Evolutionary conservation across 371 early-diverging fungal genomes (phyloP).

Genomic region (Synchytrium microbalum): DNA sequence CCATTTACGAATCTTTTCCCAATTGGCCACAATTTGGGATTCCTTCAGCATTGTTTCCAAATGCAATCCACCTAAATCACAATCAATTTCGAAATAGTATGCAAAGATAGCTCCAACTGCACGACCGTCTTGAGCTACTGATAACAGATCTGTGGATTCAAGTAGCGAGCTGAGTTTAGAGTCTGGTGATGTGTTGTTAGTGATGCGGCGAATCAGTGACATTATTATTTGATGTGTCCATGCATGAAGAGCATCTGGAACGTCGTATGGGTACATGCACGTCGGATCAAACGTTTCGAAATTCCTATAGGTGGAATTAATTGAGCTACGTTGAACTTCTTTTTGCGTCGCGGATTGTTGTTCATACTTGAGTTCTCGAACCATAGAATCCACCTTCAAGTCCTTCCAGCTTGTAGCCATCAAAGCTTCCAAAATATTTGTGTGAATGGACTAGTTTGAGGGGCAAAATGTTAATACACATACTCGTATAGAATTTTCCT

Average conservation of each 20-base stretch:
- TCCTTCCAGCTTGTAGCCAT: not conserved
- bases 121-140: not conserved
- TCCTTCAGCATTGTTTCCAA: not conserved
- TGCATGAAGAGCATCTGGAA: not conserved
- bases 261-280: slow-evolving; percentile 2
- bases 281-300: slow-evolving; percentile 2
- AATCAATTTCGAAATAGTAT: not conserved
- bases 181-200: not conserved
- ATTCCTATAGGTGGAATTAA: not conserved
- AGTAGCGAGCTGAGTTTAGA: not conserved
- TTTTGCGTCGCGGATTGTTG: not conserved
- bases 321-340: not conserved
- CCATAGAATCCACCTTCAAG: not conserved
- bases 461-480: not conserved
- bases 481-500: not conserved
- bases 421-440: slow-evolving; percentile 3
- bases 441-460: not conserved
- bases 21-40: not conserved
- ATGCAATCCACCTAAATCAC: not conserved
- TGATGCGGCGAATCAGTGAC: not conserved
- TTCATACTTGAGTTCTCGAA: slow-evolving; percentile 2
- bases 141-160: not conserved
- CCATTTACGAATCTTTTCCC: not conserved
- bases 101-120: not conserved
- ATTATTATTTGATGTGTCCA: slow-evolving; percentile 1